Evolutionary conservation across 306 rosid genomes (phyloP).

Genomic region (Fragaria nilgerrensis): DNA sequence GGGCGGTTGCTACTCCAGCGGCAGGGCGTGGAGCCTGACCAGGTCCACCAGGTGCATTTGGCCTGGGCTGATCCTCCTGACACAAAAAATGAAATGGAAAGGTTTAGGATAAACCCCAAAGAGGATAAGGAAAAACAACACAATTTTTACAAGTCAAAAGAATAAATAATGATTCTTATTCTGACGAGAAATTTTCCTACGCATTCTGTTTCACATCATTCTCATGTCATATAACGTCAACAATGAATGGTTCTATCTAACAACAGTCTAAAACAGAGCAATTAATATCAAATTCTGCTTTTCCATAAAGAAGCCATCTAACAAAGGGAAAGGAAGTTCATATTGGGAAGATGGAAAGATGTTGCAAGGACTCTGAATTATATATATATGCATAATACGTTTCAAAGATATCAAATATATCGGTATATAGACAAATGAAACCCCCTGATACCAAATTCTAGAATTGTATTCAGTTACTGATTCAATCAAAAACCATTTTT

Average conservation of each 20-base stretch:
- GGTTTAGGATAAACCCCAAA: not conserved
- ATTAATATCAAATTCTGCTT: not conserved
- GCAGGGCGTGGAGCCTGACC: constrained; percentile 36
- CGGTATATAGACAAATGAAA: not conserved
- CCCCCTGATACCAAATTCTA: not conserved
- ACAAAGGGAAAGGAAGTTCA: not conserved
- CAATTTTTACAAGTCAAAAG: not conserved
- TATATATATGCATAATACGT: not conserved
- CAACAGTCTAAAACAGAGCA: not conserved
- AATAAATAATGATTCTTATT: not conserved
- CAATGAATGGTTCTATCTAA: not conserved
- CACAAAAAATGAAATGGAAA: not conserved
- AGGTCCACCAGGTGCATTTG: constrained; percentile 29
- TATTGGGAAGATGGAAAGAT: not conserved
- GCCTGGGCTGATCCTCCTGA: constrained; percentile 34
- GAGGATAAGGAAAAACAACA: not conserved
- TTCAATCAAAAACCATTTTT: not conserved
- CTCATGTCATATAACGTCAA: not conserved
- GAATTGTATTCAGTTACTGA: not conserved
- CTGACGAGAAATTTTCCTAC: too few species aligned
- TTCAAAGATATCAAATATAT: not conserved
- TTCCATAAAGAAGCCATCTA: not conserved
- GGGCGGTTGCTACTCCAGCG: constrained; percentile 21
- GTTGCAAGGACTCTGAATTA: not conserved
- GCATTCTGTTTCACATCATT: not conserved